Conservation (phyloP, 148 eudicot genomes). For the Rhododendron mucronatum region DNA sequence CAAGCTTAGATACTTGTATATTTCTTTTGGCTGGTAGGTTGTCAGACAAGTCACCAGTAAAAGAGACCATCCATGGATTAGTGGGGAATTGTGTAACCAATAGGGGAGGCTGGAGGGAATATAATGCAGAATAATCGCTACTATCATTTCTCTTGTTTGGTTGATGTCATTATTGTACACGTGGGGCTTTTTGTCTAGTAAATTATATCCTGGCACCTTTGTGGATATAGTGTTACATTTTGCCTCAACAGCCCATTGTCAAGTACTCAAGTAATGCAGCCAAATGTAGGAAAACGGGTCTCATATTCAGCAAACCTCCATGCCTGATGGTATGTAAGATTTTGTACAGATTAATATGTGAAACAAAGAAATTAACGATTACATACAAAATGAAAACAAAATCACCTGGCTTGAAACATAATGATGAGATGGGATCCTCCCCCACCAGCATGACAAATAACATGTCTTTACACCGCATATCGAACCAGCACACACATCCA, state of each 20-base stretch:
- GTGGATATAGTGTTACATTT: background rate
- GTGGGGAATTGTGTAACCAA: background rate
- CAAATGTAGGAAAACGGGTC: background rate
- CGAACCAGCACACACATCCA: conserved; percentile 86
- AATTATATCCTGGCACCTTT: background rate
- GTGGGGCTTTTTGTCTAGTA: background rate
- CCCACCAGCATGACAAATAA: conserved; percentile 53
- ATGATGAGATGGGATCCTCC: conserved; percentile 57
- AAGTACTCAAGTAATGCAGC: background rate
- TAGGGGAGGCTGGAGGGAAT: too few relatives aligned
- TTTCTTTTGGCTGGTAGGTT: background rate
- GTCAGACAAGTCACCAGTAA: background rate
- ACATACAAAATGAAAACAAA: conserved; percentile 2
- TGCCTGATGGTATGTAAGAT: background rate
- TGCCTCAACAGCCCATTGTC: background rate
- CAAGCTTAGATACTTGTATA: background rate
- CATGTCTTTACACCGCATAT: conserved; percentile 80
- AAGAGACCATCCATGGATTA: background rate
- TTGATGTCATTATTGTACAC: background rate
- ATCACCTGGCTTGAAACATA: conserved; percentile 83
- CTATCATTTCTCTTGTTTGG: background rate
- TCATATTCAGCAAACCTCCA: background rate
- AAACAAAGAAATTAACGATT: background rate
- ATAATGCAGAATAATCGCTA: background rate
- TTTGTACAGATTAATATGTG: background rate